A percentile compares a stretch with the other conserved stretches of the same genome.
These are phyloP conservation scores for Malania oleifera DNA, from an alignment of 164 flowering plant species.

Conservation along the genomic window DNA sequence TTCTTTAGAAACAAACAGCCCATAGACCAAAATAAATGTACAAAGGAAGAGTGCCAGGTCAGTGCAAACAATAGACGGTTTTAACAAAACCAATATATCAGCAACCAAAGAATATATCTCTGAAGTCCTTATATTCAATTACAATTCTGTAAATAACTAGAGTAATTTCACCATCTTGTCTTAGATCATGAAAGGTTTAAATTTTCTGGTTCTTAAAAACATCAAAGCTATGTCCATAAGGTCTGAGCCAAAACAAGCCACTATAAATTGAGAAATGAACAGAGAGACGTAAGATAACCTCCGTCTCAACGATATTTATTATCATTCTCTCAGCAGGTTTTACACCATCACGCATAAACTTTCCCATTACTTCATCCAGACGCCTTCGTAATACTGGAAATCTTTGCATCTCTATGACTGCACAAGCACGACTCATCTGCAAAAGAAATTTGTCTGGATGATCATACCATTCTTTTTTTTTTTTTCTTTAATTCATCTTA, in stretches of 20 bases:
- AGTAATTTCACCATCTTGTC: no score
- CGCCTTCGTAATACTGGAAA: conserved; percentile 50
- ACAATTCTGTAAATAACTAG: no score
- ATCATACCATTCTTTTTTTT: neutral
- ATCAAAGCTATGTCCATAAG: no score
- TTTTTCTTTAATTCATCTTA: neutral
- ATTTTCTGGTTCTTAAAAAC: no score
- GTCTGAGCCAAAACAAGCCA: neutral
- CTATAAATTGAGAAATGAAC: neutral
- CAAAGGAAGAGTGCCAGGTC: no score
- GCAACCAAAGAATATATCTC: no score
- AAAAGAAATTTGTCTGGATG: neutral
- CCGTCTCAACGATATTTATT: conserved; percentile 43
- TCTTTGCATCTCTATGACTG: conserved; percentile 37
- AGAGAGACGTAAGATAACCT: conserved; percentile 31
- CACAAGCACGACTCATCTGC: conserved; percentile 52
- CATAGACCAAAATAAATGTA: no score
- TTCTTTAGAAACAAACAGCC: no score
- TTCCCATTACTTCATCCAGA: conserved; percentile 45
- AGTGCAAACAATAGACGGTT: no score
- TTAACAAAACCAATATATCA: no score
- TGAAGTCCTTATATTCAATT: no score
- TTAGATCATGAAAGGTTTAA: no score
- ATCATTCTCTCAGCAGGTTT: conserved; percentile 52
- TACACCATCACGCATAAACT: conserved; percentile 42